These are phyloP conservation scores for Blastocladiella emersonii DNA, from an alignment of 371 early-diverging fungal genomes.

Conservation along the genomic window DNA sequence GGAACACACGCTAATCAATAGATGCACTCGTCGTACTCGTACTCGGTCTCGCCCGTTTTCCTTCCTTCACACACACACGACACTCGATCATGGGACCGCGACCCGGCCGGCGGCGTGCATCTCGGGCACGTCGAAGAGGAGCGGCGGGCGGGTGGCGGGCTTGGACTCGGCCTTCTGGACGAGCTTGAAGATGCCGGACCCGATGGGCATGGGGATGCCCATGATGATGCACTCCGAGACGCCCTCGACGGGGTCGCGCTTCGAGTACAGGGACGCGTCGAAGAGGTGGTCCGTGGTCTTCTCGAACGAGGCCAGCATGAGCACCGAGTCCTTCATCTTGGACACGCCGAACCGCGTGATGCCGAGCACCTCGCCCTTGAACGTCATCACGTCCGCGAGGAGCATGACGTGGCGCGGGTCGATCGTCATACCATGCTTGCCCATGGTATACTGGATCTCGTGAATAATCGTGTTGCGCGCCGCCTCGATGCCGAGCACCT, in stretches of 20 bases:
- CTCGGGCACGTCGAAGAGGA: background rate
- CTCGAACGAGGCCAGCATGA: constrained; percentile 98
- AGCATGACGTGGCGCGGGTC: constrained; percentile 96
- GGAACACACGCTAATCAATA: too few species aligned
- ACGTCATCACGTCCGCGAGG: constrained; percentile 97
- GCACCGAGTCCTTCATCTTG: constrained; percentile 89
- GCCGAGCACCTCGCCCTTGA: constrained; percentile 86
- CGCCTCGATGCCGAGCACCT: constrained; percentile 97
- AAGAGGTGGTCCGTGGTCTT: constrained; percentile 98
- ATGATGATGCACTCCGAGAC: constrained; percentile 98
- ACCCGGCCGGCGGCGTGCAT: too few species aligned
- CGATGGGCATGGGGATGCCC: constrained; percentile 97
- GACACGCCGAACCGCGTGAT: constrained; percentile 97
- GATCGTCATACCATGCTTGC: constrained; percentile 96
- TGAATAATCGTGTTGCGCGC: constrained; percentile 80
- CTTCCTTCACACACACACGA: too few species aligned
- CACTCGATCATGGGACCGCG: too few species aligned
- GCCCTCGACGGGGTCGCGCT: constrained; percentile 85
- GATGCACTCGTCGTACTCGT: too few species aligned
- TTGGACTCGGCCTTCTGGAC: constrained; percentile 19
- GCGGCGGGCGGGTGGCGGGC: background rate
- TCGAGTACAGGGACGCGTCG: constrained; percentile 92
- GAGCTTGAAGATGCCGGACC: constrained; percentile 93
- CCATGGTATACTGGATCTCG: constrained; percentile 92
- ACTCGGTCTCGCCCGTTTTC: too few species aligned